These are phyloP conservation scores for Phytopythium aichiense DNA, from an alignment of 352 stramenopile species.

Conservation along the genomic window DNA sequence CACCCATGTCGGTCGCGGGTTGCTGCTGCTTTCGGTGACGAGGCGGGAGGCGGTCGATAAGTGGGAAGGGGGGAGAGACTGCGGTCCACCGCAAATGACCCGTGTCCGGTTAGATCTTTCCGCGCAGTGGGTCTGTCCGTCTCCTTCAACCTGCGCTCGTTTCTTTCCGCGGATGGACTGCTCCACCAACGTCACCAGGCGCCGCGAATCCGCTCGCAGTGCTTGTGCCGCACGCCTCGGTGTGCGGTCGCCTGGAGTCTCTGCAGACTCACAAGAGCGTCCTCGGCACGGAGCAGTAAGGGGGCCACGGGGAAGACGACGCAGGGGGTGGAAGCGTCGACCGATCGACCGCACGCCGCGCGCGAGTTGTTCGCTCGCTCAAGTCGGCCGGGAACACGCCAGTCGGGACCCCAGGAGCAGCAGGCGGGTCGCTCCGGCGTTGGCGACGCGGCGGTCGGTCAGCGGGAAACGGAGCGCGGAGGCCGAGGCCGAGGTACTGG, in stretches of 20 bases:
- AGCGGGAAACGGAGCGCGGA: neutral
- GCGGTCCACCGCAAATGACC: neutral
- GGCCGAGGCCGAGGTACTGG: neutral
- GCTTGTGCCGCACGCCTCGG: neutral
- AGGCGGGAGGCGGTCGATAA: neutral
- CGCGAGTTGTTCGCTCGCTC: neutral
- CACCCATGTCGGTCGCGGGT: conserved; percentile 45
- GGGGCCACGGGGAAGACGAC: neutral
- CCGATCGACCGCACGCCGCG: neutral
- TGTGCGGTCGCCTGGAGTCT: neutral
- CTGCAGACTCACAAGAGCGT: neutral
- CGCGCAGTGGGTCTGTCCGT: neutral
- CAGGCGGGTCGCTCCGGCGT: no score
- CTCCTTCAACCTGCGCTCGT: neutral
- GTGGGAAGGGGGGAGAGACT: neutral
- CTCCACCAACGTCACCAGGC: neutral
- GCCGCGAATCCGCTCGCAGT: neutral
- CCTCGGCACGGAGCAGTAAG: neutral
- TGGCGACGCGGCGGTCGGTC: neutral
- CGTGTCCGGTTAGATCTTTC: conserved; percentile 2
- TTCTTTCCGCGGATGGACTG: neutral
- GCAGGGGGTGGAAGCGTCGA: neutral
- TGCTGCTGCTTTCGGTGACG: neutral
- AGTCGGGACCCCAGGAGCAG: neutral
- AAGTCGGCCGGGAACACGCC: neutral